Evolutionary conservation across 176 grass and related monocot genomes (phyloP).

Genomic region (Microstegium vimineum): DNA sequence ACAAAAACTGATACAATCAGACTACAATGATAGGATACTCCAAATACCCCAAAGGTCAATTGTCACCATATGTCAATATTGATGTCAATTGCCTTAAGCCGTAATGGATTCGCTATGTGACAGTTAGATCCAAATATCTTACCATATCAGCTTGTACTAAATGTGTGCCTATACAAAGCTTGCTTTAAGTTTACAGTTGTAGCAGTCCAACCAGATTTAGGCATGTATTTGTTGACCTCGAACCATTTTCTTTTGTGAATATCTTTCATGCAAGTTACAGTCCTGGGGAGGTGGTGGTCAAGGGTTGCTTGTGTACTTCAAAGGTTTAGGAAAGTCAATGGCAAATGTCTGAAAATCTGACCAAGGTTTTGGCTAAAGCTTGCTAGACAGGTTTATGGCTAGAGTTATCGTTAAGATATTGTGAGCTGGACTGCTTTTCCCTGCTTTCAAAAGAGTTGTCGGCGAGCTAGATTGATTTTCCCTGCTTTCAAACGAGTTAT

Average conservation of each 20-base stretch:
- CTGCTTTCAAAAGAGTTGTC: background rate
- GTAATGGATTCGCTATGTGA: background rate
- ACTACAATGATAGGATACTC: background rate
- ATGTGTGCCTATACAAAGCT: background rate
- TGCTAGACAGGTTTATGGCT: background rate
- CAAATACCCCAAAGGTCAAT: background rate
- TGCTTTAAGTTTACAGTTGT: background rate
- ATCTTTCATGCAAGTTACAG: background rate
- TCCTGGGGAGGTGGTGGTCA: background rate
- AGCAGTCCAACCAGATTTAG: background rate
- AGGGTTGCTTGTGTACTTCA: background rate
- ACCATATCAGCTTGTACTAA: background rate
- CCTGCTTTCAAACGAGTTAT: background rate
- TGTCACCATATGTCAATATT: background rate
- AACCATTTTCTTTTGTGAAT: background rate
- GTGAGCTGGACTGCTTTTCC: background rate
- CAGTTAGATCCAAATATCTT: background rate
- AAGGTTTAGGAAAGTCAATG: background rate
- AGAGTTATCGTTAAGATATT: background rate
- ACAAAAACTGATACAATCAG: background rate
- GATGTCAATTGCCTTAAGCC: background rate
- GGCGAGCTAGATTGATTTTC: background rate
- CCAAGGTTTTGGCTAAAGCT: background rate
- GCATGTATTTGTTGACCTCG: background rate
- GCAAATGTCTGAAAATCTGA: background rate